These are phyloP conservation scores for Botrytis fragariae DNA, from an alignment of 2,329 filamentous ascomycete genomes.

Conservation along the genomic window DNA sequence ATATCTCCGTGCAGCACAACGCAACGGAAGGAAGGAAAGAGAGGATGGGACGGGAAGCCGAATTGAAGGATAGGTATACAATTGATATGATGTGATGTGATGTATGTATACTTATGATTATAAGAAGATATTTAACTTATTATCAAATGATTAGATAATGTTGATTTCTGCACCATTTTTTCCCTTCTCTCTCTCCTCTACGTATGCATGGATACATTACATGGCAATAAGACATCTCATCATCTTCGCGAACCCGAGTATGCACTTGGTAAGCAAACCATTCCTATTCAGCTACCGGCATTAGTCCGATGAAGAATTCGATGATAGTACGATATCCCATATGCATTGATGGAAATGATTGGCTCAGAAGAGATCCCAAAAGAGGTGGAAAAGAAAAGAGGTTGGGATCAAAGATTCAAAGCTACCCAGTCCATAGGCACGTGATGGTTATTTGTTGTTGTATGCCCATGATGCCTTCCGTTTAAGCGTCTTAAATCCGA, in stretches of 20 bases:
- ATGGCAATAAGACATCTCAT: background rate
- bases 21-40: background rate
- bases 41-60: background rate
- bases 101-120: background rate
- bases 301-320: background rate
- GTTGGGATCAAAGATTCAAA: background rate
- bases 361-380: background rate
- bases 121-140: background rate
- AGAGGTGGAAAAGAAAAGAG: background rate
- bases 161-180: no score
- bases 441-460: no score
- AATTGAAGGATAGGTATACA: background rate
- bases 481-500: conserved; percentile 4
- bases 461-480: no score
- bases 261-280: background rate
- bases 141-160: background rate
- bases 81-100: background rate
- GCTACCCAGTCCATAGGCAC: background rate
- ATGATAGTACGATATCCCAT: background rate
- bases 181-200: background rate
- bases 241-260: background rate
- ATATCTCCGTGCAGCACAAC: background rate
- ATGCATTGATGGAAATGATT: background rate
- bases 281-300: background rate
- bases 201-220: background rate